Conservation (phyloP, 352 stramenopile genomes). For the Globisporangium yorkense region DNA sequence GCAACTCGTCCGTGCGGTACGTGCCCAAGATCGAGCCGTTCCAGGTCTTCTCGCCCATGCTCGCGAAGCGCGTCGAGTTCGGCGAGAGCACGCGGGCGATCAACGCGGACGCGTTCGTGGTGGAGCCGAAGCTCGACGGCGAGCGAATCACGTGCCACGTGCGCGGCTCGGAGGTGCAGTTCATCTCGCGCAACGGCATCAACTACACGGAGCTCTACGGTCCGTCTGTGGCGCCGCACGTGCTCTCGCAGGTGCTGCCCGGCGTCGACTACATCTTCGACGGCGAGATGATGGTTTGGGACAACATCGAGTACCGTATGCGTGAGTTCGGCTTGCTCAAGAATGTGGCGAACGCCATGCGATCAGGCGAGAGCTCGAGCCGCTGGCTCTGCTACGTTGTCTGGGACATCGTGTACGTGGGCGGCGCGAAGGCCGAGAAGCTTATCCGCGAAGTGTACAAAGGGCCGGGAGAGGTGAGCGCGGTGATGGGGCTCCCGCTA, state of each 20-base stretch:
- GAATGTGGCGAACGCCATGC: conserved; percentile 62
- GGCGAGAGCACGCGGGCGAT: conserved; percentile 72
- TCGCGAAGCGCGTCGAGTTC: conserved; percentile 83
- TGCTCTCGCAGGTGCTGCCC: conserved; percentile 50
- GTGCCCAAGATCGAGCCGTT: conserved; percentile 75
- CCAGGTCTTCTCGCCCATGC: conserved; percentile 83
- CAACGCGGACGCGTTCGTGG: conserved; percentile 62
- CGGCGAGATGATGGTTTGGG: conserved; percentile 88
- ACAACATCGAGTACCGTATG: conserved; percentile 69
- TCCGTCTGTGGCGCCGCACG: conserved; percentile 46
- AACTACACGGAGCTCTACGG: conserved; percentile 80
- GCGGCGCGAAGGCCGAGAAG: conserved; percentile 34
- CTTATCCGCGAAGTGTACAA: conserved; percentile 63
- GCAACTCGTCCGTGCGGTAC: conserved; percentile 77
- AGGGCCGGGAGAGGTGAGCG: conserved; percentile 42
- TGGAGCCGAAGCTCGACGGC: conserved; percentile 83
- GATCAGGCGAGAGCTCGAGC: conserved; percentile 41
- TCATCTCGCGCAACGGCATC: conserved; percentile 81
- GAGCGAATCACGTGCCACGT: conserved; percentile 83
- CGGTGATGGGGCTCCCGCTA: conserved; percentile 73
- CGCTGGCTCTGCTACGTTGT: conserved; percentile 83
- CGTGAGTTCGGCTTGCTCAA: conserved; percentile 81
- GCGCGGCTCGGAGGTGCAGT: conserved; percentile 50
- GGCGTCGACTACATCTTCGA: conserved; percentile 76
- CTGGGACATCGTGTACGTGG: conserved; percentile 80